phyloP scores from a whole-genome alignment of 2,329 filamentous ascomycete species.

The Ophiostoma australiae region DNA sequence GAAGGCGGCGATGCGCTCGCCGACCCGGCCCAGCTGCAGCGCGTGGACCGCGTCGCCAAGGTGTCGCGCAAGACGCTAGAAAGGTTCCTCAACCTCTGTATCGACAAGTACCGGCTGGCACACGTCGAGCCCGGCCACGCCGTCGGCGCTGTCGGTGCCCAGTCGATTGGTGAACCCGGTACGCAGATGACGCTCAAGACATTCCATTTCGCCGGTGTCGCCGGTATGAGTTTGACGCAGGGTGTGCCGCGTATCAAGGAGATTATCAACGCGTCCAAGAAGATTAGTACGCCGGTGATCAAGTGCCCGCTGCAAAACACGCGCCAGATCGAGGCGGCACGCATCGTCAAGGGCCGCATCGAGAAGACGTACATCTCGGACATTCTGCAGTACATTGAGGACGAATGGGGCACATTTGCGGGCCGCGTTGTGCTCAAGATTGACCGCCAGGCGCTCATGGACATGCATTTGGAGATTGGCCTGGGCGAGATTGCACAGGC shows the following conservation, averaged over 20 bases:
- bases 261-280: slow-evolving; percentile 96
- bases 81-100: slow-evolving; percentile 73
- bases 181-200: slow-evolving; percentile 99
- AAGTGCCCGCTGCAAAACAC: slow-evolving; percentile 77
- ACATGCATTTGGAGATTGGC: slow-evolving; percentile 75
- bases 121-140: slow-evolving; percentile 92
- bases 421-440: slow-evolving; percentile 77
- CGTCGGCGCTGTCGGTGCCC: slow-evolving; percentile 90
- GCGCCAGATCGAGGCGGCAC: slow-evolving; percentile 70
- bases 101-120: slow-evolving; percentile 85
- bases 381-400: slow-evolving; percentile 73
- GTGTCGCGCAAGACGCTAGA: slow-evolving; percentile 69
- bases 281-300: slow-evolving; percentile 92
- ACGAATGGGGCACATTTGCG: slow-evolving; percentile 75
- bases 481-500: slow-evolving; percentile 68
- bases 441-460: slow-evolving; percentile 70
- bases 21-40: slow-evolving; percentile 36
- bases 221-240: slow-evolving; percentile 98
- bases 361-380: slow-evolving; percentile 92
- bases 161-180: slow-evolving; percentile 96
- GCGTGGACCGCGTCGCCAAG: slow-evolving; percentile 72
- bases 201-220: slow-evolving; percentile 99
- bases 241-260: slow-evolving; percentile 99
- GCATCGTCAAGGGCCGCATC: slow-evolving; percentile 85
- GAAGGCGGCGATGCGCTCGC: slow-evolving; percentile 30